Base-by-base conservation (phyloP, 2,329 filamentous ascomycete species). In the Fusarium palustre region DNA sequence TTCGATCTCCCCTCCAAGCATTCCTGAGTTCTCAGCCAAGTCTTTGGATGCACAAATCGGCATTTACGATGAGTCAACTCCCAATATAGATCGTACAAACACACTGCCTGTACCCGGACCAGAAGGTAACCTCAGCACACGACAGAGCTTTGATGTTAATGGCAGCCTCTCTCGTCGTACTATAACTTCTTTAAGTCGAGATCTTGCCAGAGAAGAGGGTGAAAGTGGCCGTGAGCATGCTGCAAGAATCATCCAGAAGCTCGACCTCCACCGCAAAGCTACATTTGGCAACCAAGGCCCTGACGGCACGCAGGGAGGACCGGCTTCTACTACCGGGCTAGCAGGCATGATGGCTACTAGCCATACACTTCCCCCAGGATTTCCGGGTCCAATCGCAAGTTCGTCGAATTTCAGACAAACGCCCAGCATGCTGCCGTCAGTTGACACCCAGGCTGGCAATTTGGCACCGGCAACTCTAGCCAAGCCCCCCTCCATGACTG, bases 11-110 rank as follows among this genome's bases (percentile, higher is more conserved):
- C 92, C 94, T 11, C 93, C 96, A 16, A 90, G 92, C 31, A 90
- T 94, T 8, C 92, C 94, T 0, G 95, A 98, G 76, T 97, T 98
- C 76, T 94, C 95, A 7, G 93, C 93, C 22, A 94, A 92, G 75
- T 83, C 86, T 9, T 83, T 90, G 7, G 92, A 96, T 69, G 87
- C 90, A 22, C 86, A 93, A 69, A 81, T 83, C 18, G 79, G 82
- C 11, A 83, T 83, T 43, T 86, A 90, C 30, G 90, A 92, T 24
- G 76, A 82, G 11, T 66, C 71, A 11, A 65, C 59, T 3, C 68
- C 73, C 31, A 74, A 69, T 8, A 61, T 84, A 22, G 92, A 95
- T 38, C 87, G 91, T 60, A 79, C 84, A n/a, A 84, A 84, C 30
- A 91, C 88, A 7, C 83, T 95, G 15, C 85, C 88, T 33, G 77